Evolutionary conservation across 257 asterid genomes (phyloP), one percentile per base, ranked within the genome.

Genomic region (Craterostigma plantagineum): DNA sequence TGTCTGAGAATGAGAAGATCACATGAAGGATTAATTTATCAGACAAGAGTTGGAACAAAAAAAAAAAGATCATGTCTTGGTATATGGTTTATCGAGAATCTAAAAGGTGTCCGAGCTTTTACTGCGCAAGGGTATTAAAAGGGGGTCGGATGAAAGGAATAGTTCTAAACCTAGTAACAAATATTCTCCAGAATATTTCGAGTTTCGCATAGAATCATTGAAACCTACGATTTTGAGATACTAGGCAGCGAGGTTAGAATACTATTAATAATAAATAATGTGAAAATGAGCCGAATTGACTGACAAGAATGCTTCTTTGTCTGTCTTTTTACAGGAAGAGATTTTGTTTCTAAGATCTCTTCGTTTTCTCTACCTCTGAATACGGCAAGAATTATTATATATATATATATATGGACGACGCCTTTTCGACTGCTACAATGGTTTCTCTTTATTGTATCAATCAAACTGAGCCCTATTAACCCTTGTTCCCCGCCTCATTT

Each of bases 401-500:
- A 71, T 23, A 23, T 23, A 23, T n/a, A n/a, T n/a, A n/a, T n/a
- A n/a, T n/a, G n/a, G n/a, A 23, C 4, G 30, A 23, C 30, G 82
- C 67, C 90, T 82, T 87, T 77, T 65, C 51, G 39, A 59, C 84
- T 81, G 91, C 50, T 42, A 42, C 35, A 33, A 71, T 23, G 84
- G 93, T 79, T 79, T 63, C 93, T 71, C 93, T 86, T 86, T 86
- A 63, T 54, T 71, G 16, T 66, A 67, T 73, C 95, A n/a, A n/a
- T n/a, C n/a, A 78, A 60, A 50, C 66, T 58, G 51, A 50, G 62
- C 73, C 71, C 51, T 74, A 64, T 69, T 55, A 69, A 59, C 71
- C n/a, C n/a, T n/a, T n/a, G n/a, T n/a, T n/a, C 30, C 30, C 30
- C n/a, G 52, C 55, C 38, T 33, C 4, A 1, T 15, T 35, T 35